phyloP scores from a whole-genome alignment of 2,329 filamentous ascomycete species.

The Chaetomiaceae sp. region DNA sequence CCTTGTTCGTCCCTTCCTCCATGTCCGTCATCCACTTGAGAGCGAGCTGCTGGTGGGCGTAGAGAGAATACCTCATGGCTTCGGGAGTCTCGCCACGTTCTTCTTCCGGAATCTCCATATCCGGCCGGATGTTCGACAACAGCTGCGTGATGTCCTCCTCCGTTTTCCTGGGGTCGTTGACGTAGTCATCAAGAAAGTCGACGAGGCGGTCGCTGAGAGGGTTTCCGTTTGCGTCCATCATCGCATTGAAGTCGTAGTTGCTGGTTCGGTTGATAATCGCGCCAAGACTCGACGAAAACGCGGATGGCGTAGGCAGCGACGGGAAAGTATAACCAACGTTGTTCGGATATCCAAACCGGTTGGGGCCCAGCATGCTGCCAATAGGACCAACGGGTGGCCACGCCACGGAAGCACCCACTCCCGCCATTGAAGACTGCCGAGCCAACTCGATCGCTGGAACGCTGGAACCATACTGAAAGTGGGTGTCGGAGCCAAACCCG shows the following conservation, averaged over 20 bases:
- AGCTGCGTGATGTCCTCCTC: conserved; percentile 64
- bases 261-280: conserved; percentile 36
- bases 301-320: background rate
- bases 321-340: conserved; percentile 18
- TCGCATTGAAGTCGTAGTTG: conserved; percentile 32
- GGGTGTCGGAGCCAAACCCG: background rate
- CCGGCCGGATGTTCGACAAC: conserved; percentile 66
- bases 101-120: conserved; percentile 56
- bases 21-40: conserved; percentile 70
- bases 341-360: conserved; percentile 17
- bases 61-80: conserved; percentile 61
- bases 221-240: conserved; percentile 33
- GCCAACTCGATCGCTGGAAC: conserved; percentile 20
- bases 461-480: conserved; percentile 1
- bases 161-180: conserved; percentile 35
- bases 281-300: conserved; percentile 20
- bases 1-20: conserved; percentile 68
- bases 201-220: conserved; percentile 30
- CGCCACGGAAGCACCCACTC: conserved; percentile 3
- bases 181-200: conserved; percentile 31
- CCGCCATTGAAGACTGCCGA: conserved; percentile 16
- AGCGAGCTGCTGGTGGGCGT: conserved; percentile 76
- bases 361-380: background rate
- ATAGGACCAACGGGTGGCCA: conserved; percentile 2
- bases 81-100: conserved; percentile 63